These are phyloP conservation scores for Eucalyptus tenuipes DNA, from an alignment of 345 rosid genomes.

Conservation along the genomic window DNA sequence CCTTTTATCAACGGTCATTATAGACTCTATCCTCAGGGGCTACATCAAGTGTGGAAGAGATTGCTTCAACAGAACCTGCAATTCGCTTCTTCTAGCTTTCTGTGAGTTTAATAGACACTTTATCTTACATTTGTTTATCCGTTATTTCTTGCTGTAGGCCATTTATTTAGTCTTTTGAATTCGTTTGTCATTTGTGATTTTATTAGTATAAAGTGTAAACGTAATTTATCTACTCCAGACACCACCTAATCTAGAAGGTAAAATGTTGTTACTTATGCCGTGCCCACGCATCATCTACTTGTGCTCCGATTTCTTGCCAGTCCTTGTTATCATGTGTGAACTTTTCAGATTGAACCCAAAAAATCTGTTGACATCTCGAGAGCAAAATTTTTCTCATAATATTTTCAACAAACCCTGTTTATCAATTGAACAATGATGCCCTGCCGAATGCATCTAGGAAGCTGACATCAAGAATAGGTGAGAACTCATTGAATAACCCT, in stretches of 20 bases:
- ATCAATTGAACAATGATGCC: not conserved
- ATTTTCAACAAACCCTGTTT: not conserved
- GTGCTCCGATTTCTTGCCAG: not conserved
- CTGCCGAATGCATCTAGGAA: slow-evolving; percentile 29
- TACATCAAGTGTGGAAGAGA: slow-evolving; percentile 86
- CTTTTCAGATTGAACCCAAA: not conserved
- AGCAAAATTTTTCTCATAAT: not conserved
- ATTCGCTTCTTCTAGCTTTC: slow-evolving; percentile 83
- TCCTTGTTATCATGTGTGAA: not conserved
- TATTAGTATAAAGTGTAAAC: not conserved
- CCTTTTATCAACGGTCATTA: not conserved
- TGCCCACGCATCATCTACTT: not conserved
- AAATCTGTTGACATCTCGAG: not conserved
- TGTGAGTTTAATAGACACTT: slow-evolving; percentile 27
- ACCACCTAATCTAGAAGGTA: not conserved
- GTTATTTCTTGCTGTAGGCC: not conserved
- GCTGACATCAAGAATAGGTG: slow-evolving; percentile 93
- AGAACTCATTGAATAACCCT: not conserved
- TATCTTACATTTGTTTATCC: not conserved
- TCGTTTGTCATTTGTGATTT: not conserved
- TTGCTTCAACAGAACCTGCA: slow-evolving; percentile 88
- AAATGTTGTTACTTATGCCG: not conserved
- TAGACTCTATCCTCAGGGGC: slow-evolving; percentile 95
- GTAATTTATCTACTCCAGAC: not conserved
- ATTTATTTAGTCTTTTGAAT: not conserved